Evolutionary conservation across 192 early-diverging fungal genomes (phyloP), one percentile per base, ranked within the genome.

Genomic region (Coemansia biformis): DNA sequence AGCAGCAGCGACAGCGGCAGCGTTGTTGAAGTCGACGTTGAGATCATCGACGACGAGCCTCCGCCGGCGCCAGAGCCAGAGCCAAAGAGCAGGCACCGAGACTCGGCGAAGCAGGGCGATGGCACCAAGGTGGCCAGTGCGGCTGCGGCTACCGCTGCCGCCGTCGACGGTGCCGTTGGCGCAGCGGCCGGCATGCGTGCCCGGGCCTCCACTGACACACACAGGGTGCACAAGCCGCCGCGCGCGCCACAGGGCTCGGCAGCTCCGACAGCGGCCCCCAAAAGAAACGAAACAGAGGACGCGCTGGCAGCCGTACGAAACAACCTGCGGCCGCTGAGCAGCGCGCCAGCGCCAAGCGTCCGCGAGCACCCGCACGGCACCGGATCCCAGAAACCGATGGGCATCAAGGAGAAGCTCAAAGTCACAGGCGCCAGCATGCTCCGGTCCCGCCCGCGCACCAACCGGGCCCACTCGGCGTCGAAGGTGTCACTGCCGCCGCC

Each of bases 391-490:
- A 51, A 46, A 10, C 54, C 50, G 8, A 43, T 40, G 17, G 67
- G 67, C 8, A 24, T 71, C 31, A 71, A 71, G 48, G 67, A 71
- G 8, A 62, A 51, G 31, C 60, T 71, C 5, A 63, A 71, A 48
- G 47, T 61, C 3, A 71, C 60, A 0, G 67, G 67, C 33, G 67
- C 67, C 8, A 71, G 38, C 38, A 54, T 71, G 35, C 53, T 71
- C 21, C 44, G 50, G 43, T 44, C 57, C 10, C 61, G 68, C 8
- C 68, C 68, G 13, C 57, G 52, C 12, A 53, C 53, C 36, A 65
- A 60, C 36, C 43, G 68, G 28, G 52, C 60, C 33, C 49, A 58
- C 26, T 60, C 65, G 10, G 51, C 65, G 3, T 43, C 65, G 16
- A 60, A 52, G 24, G 21, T 43, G 6, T n/a, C 54, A 6, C 43